Conservation (phyloP, 495 filamentous ascomycete genomes). For the Collariella sp. region DNA sequence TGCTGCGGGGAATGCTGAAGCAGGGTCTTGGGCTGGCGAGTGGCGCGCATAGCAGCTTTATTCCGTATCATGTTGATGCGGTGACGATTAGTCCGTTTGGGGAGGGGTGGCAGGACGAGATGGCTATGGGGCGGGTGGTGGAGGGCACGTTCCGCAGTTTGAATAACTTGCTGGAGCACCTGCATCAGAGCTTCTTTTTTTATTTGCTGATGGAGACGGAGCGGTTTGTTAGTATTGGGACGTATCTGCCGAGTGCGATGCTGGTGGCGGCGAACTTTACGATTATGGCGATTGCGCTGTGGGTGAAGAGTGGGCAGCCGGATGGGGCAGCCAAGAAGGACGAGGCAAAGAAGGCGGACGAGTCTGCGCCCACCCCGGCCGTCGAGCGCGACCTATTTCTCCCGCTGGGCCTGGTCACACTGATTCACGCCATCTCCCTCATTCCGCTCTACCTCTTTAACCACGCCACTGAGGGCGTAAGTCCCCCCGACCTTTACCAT, state of each 20-base stretch:
- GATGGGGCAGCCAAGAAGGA: slow-evolving; percentile 12
- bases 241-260: slow-evolving; percentile 95
- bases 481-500: slow-evolving; percentile 18
- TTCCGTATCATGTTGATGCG: slow-evolving; percentile 96
- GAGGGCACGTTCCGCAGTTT: slow-evolving; percentile 84
- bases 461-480: slow-evolving; percentile 56
- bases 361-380: slow-evolving; percentile 18
- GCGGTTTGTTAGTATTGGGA: slow-evolving; percentile 95
- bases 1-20: slow-evolving; percentile 86
- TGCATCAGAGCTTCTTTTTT: slow-evolving; percentile 99
- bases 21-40: slow-evolving; percentile 85
- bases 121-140: slow-evolving; percentile 80
- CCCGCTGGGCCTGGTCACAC: slow-evolving; percentile 62
- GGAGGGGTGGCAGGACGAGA: slow-evolving; percentile 93
- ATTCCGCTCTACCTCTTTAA: slow-evolving; percentile 85
- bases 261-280: slow-evolving; percentile 88
- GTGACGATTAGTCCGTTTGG: slow-evolving; percentile 86
- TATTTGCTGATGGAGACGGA: slow-evolving; percentile 86
- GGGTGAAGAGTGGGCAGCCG: slow-evolving; percentile 70
- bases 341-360: slow-evolving; percentile 15
- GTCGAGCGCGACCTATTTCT: slow-evolving; percentile 69
- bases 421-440: slow-evolving; percentile 67
- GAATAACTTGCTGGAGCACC: slow-evolving; percentile 92
- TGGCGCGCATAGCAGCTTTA: slow-evolving; percentile 88
- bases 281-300: slow-evolving; percentile 86